These are phyloP conservation scores for Epichloe glyceriae DNA, from an alignment of 2,329 filamentous ascomycete genomes.

Conservation along the genomic window DNA sequence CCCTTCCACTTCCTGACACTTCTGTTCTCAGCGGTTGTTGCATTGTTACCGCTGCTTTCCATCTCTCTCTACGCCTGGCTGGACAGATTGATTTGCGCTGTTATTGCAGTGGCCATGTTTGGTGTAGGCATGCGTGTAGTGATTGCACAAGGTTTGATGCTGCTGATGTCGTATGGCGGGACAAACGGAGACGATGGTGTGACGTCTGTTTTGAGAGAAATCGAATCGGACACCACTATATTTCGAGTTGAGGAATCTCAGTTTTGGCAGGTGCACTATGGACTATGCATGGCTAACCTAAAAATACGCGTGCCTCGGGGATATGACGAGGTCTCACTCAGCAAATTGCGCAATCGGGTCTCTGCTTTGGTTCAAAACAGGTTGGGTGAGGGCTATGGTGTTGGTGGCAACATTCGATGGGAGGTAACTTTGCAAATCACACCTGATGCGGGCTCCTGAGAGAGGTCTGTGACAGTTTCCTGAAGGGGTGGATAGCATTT, in stretches of 20 bases:
- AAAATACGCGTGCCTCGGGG: conserved; percentile 59
- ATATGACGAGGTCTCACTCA: conserved; percentile 55
- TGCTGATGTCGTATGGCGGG: conserved; percentile 74
- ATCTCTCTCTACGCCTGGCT: conserved; percentile 72
- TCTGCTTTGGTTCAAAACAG: conserved; percentile 70
- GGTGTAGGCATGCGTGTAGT: conserved; percentile 72
- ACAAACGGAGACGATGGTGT: conserved; percentile 35
- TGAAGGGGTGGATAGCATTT: background rate
- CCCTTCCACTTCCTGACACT: conserved; percentile 91
- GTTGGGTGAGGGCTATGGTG: conserved; percentile 77
- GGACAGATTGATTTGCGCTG: conserved; percentile 67
- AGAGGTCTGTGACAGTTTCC: background rate
- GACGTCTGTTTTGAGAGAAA: conserved; percentile 66
- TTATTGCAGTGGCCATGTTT: conserved; percentile 82
- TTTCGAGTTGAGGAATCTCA: conserved; percentile 74
- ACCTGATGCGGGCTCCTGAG: conserved; percentile 17
- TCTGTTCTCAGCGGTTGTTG: conserved; percentile 67
- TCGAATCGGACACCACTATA: conserved; percentile 67
- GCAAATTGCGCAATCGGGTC: conserved; percentile 63
- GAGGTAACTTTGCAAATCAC: conserved; percentile 81
- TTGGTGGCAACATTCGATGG: conserved; percentile 69
- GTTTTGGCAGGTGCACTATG: conserved; percentile 98
- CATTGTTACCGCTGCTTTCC: conserved; percentile 70
- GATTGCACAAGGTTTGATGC: conserved; percentile 78
- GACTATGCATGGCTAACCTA: conserved; percentile 88